Evolutionary conservation across 202 grass and related monocot species (phyloP).

Genomic region (Sporobolus alterniflorus): DNA sequence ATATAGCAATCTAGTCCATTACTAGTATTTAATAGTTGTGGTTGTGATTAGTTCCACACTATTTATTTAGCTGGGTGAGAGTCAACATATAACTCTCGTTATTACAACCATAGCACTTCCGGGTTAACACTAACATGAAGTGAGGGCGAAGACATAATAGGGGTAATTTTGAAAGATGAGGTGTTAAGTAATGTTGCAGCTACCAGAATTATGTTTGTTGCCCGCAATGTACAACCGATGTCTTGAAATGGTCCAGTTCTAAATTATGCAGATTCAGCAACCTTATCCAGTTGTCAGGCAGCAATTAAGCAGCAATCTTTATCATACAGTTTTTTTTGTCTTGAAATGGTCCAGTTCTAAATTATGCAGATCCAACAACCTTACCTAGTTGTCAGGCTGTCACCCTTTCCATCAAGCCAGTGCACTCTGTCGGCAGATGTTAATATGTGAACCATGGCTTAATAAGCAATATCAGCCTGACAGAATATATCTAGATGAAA

Average conservation of each 20-base stretch:
- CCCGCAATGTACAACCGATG: neutral
- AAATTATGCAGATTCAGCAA: neutral
- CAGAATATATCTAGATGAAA: neutral
- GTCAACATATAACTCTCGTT: too few relatives aligned
- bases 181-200: too few relatives aligned
- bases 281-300: neutral
- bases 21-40: too few relatives aligned
- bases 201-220: constrained; percentile 12
- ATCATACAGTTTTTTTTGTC: neutral
- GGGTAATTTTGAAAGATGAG: too few relatives aligned
- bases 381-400: neutral
- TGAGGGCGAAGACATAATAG: too few relatives aligned
- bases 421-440: neutral
- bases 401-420: constrained; percentile 20
- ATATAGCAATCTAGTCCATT: too few relatives aligned
- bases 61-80: too few relatives aligned
- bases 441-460: neutral
- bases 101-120: too few relatives aligned
- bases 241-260: constrained; percentile 3
- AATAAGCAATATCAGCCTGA: neutral
- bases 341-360: neutral
- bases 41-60: too few relatives aligned
- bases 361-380: constrained; percentile 2
- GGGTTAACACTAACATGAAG: too few relatives aligned
- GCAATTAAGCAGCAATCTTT: neutral